Evolutionary conservation across 805 yeast species (phyloP).

Genomic region (Candida xiaguanensis): DNA sequence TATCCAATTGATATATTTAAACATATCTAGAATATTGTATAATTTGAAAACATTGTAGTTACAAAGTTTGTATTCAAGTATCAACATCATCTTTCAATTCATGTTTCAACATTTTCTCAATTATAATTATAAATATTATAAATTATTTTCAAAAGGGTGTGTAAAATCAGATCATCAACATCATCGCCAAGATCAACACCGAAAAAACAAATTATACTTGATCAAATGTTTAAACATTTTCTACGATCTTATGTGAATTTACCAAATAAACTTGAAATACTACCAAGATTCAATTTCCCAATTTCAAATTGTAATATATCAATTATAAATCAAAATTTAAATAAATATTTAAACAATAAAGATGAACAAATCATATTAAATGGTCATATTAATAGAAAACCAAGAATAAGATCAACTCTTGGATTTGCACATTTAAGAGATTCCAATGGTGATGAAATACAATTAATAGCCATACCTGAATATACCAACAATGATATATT

Average conservation of each 20-base stretch:
- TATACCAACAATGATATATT: slow-evolving; percentile 35
- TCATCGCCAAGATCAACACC: neutral
- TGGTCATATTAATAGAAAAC: slow-evolving; percentile 83
- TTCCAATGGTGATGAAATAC: slow-evolving; percentile 60
- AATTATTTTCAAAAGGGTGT: too few relatives aligned
- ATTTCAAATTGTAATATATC: slow-evolving; percentile 28
- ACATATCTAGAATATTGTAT: too few relatives aligned
- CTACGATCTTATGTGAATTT: slow-evolving; percentile 9
- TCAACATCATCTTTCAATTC: too few relatives aligned
- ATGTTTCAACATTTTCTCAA: too few relatives aligned
- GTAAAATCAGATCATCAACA: too few relatives aligned
- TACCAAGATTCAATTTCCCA: slow-evolving; percentile 34
- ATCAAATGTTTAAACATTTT: slow-evolving; percentile 1
- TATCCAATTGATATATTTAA: too few relatives aligned
- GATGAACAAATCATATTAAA: slow-evolving; percentile 45
- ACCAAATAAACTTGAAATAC: slow-evolving; percentile 20
- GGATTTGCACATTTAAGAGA: slow-evolving; percentile 79
- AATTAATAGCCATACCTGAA: slow-evolving; percentile 42
- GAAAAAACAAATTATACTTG: neutral
- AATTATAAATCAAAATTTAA: slow-evolving; percentile 11
- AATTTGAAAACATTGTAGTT: too few relatives aligned
- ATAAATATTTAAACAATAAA: slow-evolving; percentile 8
- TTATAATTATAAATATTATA: too few relatives aligned
- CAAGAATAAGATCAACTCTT: slow-evolving; percentile 64
- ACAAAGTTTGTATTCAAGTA: too few relatives aligned